phyloP scores from a whole-genome alignment of 2,329 filamentous ascomycete genomes.

The Nemania bipapillata region DNA sequence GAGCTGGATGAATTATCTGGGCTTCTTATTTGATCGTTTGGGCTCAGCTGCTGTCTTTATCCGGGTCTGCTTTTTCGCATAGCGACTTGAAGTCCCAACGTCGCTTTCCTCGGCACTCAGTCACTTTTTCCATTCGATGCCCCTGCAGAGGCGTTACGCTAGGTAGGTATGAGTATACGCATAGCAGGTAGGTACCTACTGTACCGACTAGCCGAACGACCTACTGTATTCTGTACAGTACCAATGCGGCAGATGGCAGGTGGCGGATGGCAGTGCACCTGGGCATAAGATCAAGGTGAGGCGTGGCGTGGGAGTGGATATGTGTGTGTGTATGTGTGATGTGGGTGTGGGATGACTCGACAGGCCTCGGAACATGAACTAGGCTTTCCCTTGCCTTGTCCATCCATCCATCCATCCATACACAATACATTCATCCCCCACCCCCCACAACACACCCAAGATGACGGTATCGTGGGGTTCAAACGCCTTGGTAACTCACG shows the following conservation, averaged over 20 bases:
- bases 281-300: neutral
- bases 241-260: neutral
- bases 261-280: conserved; percentile 4
- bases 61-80: conserved; percentile 5
- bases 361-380: neutral
- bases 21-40: neutral
- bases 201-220: neutral
- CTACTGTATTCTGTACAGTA: neutral
- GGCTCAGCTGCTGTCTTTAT: neutral
- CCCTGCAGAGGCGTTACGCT: conserved; percentile 16
- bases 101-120: neutral
- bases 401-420: too few relatives aligned
- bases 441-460: conserved; percentile 28
- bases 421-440: conserved; percentile 1
- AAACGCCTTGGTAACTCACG: neutral
- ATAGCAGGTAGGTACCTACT: neutral
- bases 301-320: neutral
- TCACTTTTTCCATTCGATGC: too few relatives aligned
- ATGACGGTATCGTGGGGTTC: conserved; percentile 33
- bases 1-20: neutral
- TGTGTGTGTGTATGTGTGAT: neutral
- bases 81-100: too few relatives aligned
- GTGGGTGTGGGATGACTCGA: conserved; percentile 21
- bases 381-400: neutral
- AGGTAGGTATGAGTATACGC: too few relatives aligned